Conservation (phyloP, 1,139 yeast species). For the Hemisphaericaspora xylofermentans region DNA sequence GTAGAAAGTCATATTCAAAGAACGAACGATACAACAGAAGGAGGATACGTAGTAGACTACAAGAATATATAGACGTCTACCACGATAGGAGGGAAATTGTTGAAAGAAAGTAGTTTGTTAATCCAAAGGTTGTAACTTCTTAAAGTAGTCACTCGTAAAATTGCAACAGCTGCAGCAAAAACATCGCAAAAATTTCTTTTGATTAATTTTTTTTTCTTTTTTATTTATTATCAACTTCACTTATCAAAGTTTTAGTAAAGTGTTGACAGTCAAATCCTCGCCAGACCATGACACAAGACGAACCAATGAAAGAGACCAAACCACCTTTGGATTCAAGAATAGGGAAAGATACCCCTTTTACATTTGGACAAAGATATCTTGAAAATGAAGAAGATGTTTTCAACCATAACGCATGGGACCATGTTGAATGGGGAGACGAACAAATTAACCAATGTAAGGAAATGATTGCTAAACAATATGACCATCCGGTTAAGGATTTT, state of each 20-base stretch:
- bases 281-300: slow-evolving; percentile 8
- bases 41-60: too few relatives aligned
- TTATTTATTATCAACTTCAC: neutral
- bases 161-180: too few relatives aligned
- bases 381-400: slow-evolving; percentile 79
- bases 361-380: slow-evolving; percentile 83
- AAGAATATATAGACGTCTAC: too few relatives aligned
- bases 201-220: neutral
- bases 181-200: neutral
- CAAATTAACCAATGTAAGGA: slow-evolving; percentile 75
- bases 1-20: too few relatives aligned
- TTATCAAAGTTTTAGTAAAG: too few relatives aligned
- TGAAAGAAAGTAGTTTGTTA: too few relatives aligned
- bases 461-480: slow-evolving; percentile 72
- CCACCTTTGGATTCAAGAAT: slow-evolving; percentile 54
- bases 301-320: slow-evolving; percentile 17
- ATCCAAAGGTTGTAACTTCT: too few relatives aligned
- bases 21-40: too few relatives aligned
- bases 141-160: too few relatives aligned
- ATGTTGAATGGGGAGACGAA: slow-evolving; percentile 96
- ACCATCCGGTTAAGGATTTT: slow-evolving; percentile 79
- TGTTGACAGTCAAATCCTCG: too few relatives aligned
- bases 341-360: slow-evolving; percentile 88
- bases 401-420: slow-evolving; percentile 96
- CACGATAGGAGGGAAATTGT: too few relatives aligned